Evolutionary conservation across 2,329 filamentous ascomycete species (phyloP), one percentile per base, ranked within the genome.

Genomic region (Scolecobasidium constrictum): DNA sequence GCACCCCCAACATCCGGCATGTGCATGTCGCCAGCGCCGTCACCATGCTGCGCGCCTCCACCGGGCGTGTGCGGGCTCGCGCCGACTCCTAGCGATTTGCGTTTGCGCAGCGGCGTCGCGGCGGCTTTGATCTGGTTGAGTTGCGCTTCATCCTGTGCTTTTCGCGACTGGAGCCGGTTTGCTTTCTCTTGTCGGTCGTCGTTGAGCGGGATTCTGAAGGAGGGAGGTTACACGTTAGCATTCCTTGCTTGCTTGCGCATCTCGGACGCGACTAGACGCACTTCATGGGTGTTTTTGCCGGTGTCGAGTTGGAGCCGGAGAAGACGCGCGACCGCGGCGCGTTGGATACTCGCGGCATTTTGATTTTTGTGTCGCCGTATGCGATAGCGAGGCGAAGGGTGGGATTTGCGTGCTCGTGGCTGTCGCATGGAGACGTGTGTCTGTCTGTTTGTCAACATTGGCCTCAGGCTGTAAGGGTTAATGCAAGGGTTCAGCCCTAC

Each of bases 171-270:
- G 56, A 90, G 71, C 39, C 92, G 83, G 53, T 82, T 81, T 38
- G 87, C 88, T 63, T 93, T 94, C 66, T 98, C 92, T 53, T 82
- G 78, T 47, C 78, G 81, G 71, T 98, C 92, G 67, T 98, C 92
- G 67, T 96, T 96, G 49, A 98, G 77, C 26, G 92, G 88, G 47
- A 98, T 93, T 60, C 86, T 94, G 54, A 36, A 40, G 12, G 3
- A n/a, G n/a, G n/a, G n/a, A n/a, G n/a, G n/a, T n/a, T n/a, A n/a
- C 4, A 17, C 3, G 12, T 44, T 15, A 44, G 42, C 34, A 5
- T 36, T n/a, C 23, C 26, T n/a, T 15, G 39, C 12, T 26, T 39
- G 39, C 19, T 34, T 34, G 39, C 16, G 39, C n/a, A 13, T 16
- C 15, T 31, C 16, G 3, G 21, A n/a, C n/a, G n/a, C n/a, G 39